Evolutionary conservation across 768 basidiomycete species (phyloP), one percentile per base, ranked within the genome.

Genomic region (Krasilnikovozyma curviuscula): DNA sequence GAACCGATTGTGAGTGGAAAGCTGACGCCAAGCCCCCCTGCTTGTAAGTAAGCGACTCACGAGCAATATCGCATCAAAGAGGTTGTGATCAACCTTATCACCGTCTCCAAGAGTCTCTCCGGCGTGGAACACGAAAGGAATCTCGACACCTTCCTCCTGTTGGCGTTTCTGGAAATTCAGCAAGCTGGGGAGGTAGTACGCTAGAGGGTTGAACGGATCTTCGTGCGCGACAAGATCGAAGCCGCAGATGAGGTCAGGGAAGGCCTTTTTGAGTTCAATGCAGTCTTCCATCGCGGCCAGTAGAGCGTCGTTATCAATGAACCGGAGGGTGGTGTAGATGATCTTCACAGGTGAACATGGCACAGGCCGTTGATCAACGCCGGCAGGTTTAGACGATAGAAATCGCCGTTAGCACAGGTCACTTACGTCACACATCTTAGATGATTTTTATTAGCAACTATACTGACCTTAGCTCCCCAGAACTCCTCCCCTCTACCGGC

Each of bases 171-270:
- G 65, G 65, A 83, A 83, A 35, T 64, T 66, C 5, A 78, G 61
- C 6, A 85, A 67, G 9, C 71, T 71, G 29, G 73, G 71, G 25
- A 75, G 59, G 59, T 82, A 83, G 56, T 79, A 40, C 16, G 21
- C 16, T 21, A 48, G 42, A 4, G 46, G 32, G 3, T 37, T 23
- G 3, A 51, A 28, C 2, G 6, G 63, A 57, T 82, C 76, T 57
- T 83, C 81, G 40, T 77, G 69, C 4, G 81, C 81, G n/a, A 83
- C 81, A 18, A 83, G 70, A 64, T 83, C 81, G 55, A 83, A 84
- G 3, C 79, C 80, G 79, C 48, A 72, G 39, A 83, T 77, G 29
- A 81, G 63, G 54, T 80, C 70, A 19, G 80, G 81, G 57, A 80
- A 83, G 47, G 74, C 72, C 58, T 78, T 72, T 62, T 81, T 83